Conservation (phyloP, 345 rosid species). For the Garcia nutans region DNA sequence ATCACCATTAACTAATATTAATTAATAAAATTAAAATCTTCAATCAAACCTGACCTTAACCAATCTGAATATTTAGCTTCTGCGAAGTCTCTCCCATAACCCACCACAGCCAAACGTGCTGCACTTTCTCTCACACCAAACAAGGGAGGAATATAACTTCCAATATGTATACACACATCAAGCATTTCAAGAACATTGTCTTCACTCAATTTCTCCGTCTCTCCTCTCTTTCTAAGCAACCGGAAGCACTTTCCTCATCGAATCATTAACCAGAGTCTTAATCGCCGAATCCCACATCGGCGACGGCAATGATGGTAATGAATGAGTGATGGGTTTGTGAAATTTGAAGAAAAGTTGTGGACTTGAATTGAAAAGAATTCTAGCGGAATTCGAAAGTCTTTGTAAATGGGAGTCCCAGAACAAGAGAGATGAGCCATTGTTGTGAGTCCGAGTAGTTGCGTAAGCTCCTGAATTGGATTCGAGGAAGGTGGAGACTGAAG, state of each 20-base stretch:
- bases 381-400: conserved; percentile 55
- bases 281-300: conserved; percentile 41
- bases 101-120: conserved; percentile 79
- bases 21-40: neutral
- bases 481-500: conserved; percentile 60
- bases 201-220: conserved; percentile 37
- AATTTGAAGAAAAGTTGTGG: conserved; percentile 47
- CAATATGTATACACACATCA: conserved; percentile 64
- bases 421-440: conserved; percentile 46
- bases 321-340: neutral
- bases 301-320: conserved; percentile 4
- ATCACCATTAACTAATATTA: neutral
- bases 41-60: conserved; percentile 59
- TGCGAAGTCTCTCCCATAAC: conserved; percentile 62
- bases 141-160: conserved; percentile 47
- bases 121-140: conserved; percentile 53
- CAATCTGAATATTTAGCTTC: conserved; percentile 83
- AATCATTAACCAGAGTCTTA: conserved; percentile 42
- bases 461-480: conserved; percentile 71
- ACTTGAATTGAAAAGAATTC: conserved; percentile 45
- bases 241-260: conserved; percentile 44
- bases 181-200: conserved; percentile 31
- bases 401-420: conserved; percentile 72
- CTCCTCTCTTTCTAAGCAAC: conserved; percentile 39
- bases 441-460: conserved; percentile 76